A percentile compares a stretch with the other conserved stretches of the same genome.
Conservation (phyloP, 2,329 filamentous ascomycete species). For the Knufia fluminis region DNA sequence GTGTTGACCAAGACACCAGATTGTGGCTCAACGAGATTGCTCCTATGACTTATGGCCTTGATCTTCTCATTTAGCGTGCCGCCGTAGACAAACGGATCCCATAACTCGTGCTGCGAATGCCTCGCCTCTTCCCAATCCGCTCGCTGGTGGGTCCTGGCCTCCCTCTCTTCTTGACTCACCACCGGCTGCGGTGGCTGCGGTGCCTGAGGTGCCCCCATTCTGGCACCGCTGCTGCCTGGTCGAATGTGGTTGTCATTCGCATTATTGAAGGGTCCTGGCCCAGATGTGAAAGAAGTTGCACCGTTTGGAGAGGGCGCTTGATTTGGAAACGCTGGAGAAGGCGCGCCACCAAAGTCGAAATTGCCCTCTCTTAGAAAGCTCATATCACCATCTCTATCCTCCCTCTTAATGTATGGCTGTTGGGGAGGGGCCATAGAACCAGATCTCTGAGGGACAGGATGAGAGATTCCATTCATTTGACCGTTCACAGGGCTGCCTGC, state of each 20-base stretch:
- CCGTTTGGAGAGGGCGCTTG: slow-evolving; percentile 9
- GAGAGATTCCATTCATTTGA: slow-evolving; percentile 48
- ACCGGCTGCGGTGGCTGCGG: neutral
- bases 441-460: slow-evolving; percentile 28
- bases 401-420: slow-evolving; percentile 35
- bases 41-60: slow-evolving; percentile 49
- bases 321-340: neutral
- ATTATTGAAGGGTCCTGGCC: slow-evolving; percentile 10
- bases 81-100: slow-evolving; percentile 62
- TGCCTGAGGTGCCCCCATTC: neutral
- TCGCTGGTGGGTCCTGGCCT: slow-evolving; percentile 56
- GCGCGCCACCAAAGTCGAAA: slow-evolving; percentile 21
- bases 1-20: slow-evolving; percentile 46
- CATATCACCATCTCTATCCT: slow-evolving; percentile 6
- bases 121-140: slow-evolving; percentile 54
- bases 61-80: slow-evolving; percentile 45
- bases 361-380: slow-evolving; percentile 13
- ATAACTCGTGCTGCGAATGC: slow-evolving; percentile 59
- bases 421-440: slow-evolving; percentile 56
- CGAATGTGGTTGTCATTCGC: slow-evolving; percentile 12
- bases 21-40: slow-evolving; percentile 51
- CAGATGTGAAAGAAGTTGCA: slow-evolving; percentile 9
- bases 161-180: slow-evolving; percentile 44
- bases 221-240: slow-evolving; percentile 11
- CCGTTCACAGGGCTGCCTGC: slow-evolving; percentile 26